A percentile compares a stretch with the other conserved stretches of the same genome.
Conservation (phyloP, 2,329 filamentous ascomycete genomes). For the Aureobasidium sp. region DNA sequence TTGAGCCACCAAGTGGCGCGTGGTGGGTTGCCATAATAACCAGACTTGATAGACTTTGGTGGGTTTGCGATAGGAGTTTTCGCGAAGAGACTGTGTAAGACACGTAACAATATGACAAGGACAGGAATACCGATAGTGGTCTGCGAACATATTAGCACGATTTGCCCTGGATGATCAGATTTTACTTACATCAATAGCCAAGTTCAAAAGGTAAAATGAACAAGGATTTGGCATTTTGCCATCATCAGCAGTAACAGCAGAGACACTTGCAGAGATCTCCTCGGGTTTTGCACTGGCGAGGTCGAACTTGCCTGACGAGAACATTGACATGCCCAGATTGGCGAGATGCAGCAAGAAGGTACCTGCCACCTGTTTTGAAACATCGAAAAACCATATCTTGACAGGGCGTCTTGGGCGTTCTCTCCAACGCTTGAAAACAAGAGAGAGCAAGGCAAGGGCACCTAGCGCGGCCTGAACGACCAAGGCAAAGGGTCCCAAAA, state of each 20-base stretch:
- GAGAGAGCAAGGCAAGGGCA: constrained; percentile 69
- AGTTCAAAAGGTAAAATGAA: constrained; percentile 89
- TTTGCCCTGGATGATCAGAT: background rate
- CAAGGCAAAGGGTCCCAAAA: constrained; percentile 86
- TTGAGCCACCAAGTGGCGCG: constrained; percentile 88
- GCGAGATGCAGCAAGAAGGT: constrained; percentile 84
- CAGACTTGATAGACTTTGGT: constrained; percentile 81
- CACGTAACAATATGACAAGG: constrained; percentile 75
- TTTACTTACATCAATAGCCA: constrained; percentile 83
- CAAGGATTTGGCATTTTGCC: constrained; percentile 80
- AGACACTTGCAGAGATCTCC: constrained; percentile 26
- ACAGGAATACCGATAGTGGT: constrained; percentile 96
- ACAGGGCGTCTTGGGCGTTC: constrained; percentile 86
- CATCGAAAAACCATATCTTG: constrained; percentile 98
- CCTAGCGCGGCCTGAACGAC: constrained; percentile 85
- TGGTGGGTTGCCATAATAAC: constrained; percentile 83
- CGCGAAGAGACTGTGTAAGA: constrained; percentile 64
- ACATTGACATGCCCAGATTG: constrained; percentile 93
- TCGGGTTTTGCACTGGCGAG: constrained; percentile 45
- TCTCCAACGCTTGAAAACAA: constrained; percentile 89
- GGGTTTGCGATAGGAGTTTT: constrained; percentile 75
- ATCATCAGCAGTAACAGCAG: constrained; percentile 36
- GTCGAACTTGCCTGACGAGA: constrained; percentile 78
- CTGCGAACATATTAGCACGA: constrained; percentile 39
- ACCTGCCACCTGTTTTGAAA: constrained; percentile 93